Evolutionary conservation across 345 rosid species (phyloP), one percentile per base, ranked within the genome.

Genomic region (Leavenworthia alabamica): DNA sequence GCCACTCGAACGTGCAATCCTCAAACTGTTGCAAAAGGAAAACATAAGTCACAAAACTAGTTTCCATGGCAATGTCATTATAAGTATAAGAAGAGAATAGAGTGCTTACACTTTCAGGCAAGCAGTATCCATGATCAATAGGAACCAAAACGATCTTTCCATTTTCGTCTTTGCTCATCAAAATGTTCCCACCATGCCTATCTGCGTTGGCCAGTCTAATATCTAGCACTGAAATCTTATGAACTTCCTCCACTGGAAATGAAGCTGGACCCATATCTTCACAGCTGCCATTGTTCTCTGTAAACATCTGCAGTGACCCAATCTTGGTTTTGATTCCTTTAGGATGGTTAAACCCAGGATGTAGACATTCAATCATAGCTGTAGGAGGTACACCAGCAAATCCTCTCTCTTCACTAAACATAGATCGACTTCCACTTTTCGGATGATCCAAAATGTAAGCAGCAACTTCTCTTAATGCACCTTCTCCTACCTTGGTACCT

Each of bases 1-100:
- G 83, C 97, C 97, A 90, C 20, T 90, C 97, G 27, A 87, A 87
- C 32, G 95, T 86, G 75, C 97, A 90, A 64, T 90, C 97, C 77
- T 90, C 93, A 64, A 87, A 90, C 97, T 90, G 81, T 68, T 73
- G 35, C 23, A 37, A 22, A 13, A 70, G 20, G 22, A 12, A 44
- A 43, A 62, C 35, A 66, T 19, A 36, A n/a, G 41, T 36, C 7
- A 13, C 3, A 53, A 41, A 41, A 2, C 19, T 31, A 60, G 61
- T 41, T 32, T 49, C 47, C 47, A 42, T 12, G 8, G 15, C 20
- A 36, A 72, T 14, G 29, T 52, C 20, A 6, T 8, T 49, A 19
- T 19, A 11, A 58, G 12, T 24, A 2, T 9, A 16, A 16, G 27
- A 17, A 10, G 26, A 46, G 1, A 40, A 15, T 15, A 27, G 10